Conservation (phyloP, 305 asterid genomes). For the Fraxinus dipetala region DNA sequence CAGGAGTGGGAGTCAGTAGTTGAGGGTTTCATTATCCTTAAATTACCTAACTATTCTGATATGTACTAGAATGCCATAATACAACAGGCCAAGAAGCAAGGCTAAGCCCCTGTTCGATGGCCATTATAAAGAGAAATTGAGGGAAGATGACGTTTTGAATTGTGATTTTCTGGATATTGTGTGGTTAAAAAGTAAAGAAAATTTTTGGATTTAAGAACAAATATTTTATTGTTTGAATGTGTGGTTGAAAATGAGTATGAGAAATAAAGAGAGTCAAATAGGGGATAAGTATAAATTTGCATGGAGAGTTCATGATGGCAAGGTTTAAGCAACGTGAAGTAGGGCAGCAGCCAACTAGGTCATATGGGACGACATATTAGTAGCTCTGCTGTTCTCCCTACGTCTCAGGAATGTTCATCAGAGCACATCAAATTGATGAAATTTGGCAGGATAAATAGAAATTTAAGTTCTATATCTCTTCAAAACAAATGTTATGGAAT, state of each 20-base stretch:
- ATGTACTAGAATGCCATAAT: neutral
- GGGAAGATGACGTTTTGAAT: too few relatives aligned
- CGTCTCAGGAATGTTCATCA: neutral
- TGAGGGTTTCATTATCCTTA: neutral
- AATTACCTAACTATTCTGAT: neutral
- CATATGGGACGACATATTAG: neutral
- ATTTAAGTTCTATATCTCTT: neutral
- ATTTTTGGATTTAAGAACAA: too few relatives aligned
- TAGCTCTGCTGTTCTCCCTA: neutral
- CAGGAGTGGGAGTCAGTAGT: neutral
- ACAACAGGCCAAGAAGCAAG: neutral
- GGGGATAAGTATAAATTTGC: neutral
- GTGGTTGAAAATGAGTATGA: too few relatives aligned
- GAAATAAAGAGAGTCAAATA: too few relatives aligned
- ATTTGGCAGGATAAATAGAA: neutral
- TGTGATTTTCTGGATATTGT: too few relatives aligned
- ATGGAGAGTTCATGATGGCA: neutral
- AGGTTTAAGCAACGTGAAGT: neutral
- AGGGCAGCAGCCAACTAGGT: neutral
- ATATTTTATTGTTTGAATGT: too few relatives aligned
- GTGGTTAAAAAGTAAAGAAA: too few relatives aligned
- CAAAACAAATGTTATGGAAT: neutral
- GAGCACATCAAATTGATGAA: neutral
- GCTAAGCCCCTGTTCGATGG: neutral
- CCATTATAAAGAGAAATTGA: too few relatives aligned